Percentiles rank a stretch among this genome's conserved stretches.
These are phyloP conservation scores for Stagonosporopsis cucurbitacearum DNA, from an alignment of 2,329 filamentous ascomycete genomes.

Conservation along the genomic window DNA sequence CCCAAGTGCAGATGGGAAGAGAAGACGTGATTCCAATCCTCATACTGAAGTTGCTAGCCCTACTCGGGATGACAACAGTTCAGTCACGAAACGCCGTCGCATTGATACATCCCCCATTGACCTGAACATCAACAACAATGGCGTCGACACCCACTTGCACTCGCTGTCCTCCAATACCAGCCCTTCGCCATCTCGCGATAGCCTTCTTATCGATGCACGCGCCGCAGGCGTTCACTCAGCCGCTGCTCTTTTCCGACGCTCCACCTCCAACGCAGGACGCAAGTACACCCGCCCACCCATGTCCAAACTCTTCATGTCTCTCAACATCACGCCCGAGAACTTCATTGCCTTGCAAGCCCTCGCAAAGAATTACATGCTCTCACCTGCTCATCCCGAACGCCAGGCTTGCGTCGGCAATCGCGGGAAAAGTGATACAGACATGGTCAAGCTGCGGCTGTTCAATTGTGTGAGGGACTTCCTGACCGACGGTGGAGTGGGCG, in stretches of 20 bases:
- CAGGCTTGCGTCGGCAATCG: slow-evolving; percentile 64
- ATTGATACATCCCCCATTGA: slow-evolving; percentile 22
- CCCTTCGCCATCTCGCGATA: slow-evolving; percentile 24
- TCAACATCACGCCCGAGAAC: slow-evolving; percentile 63
- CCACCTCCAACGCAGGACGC: slow-evolving; percentile 53
- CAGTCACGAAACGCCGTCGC: slow-evolving; percentile 32
- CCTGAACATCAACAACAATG: slow-evolving; percentile 14
- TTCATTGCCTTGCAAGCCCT: slow-evolving; percentile 63
- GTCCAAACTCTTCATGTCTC: slow-evolving; percentile 63
- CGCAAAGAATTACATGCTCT: slow-evolving; percentile 64
- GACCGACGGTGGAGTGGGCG: slow-evolving; percentile 55
- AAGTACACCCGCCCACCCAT: slow-evolving; percentile 65
- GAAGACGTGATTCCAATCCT: slow-evolving; percentile 31
- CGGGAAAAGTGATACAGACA: slow-evolving; percentile 61
- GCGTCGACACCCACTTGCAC: slow-evolving; percentile 15
- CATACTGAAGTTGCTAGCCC: slow-evolving; percentile 6
- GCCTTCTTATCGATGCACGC: slow-evolving; percentile 50
- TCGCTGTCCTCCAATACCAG: background rate
- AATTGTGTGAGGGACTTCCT: slow-evolving; percentile 64
- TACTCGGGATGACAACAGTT: slow-evolving; percentile 8
- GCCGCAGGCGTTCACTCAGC: slow-evolving; percentile 60
- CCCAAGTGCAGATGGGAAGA: slow-evolving; percentile 29
- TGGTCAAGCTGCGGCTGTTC: slow-evolving; percentile 63
- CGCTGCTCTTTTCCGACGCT: slow-evolving; percentile 59
- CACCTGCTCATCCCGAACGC: slow-evolving; percentile 60